Percentiles rank a stretch among this genome's conserved stretches.
Conservation (phyloP, 2,329 filamentous ascomycete species). For the Aaosphaeria pasadenensis region DNA sequence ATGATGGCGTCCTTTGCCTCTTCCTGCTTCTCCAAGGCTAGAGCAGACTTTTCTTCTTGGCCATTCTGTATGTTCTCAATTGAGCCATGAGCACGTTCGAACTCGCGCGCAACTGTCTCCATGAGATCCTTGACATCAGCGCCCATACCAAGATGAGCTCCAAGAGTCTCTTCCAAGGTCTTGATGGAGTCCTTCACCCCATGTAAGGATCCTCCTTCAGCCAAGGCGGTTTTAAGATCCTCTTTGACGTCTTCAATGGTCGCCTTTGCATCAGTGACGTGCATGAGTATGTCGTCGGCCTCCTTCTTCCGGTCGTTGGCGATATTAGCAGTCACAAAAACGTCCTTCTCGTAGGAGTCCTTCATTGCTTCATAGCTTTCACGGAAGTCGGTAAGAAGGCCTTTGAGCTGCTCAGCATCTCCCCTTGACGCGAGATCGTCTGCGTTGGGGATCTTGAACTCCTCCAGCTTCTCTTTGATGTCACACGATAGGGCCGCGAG, state of each 20-base stretch:
- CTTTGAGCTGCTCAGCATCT: slow-evolving; percentile 65
- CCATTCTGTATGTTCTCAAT: slow-evolving; percentile 80
- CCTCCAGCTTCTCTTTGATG: slow-evolving; percentile 74
- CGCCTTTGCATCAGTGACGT: slow-evolving; percentile 73
- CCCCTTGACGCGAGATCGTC: slow-evolving; percentile 71
- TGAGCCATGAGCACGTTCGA: slow-evolving; percentile 80
- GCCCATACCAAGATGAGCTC: slow-evolving; percentile 40
- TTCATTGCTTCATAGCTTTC: slow-evolving; percentile 64
- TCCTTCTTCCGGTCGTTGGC: slow-evolving; percentile 84
- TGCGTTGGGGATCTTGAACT: slow-evolving; percentile 68
- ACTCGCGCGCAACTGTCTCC: slow-evolving; percentile 76
- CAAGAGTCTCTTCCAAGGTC: slow-evolving; percentile 66
- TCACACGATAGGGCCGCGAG: slow-evolving; percentile 81
- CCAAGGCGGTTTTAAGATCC: slow-evolving; percentile 72
- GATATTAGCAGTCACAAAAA: slow-evolving; percentile 71
- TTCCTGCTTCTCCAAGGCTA: slow-evolving; percentile 57
- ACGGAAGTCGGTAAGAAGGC: slow-evolving; percentile 50
- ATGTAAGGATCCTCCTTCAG: slow-evolving; percentile 66
- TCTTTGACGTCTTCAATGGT: slow-evolving; percentile 77
- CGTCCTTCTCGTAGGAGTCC: slow-evolving; percentile 70
- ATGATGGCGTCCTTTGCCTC: slow-evolving; percentile 56
- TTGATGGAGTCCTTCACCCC: slow-evolving; percentile 61
- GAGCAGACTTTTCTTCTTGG: slow-evolving; percentile 59
- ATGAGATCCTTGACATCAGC: slow-evolving; percentile 59
- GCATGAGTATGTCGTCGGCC: slow-evolving; percentile 72